Conservation (phyloP, 2,329 filamentous ascomycete genomes). For the Phialocephala subalpina region DNA sequence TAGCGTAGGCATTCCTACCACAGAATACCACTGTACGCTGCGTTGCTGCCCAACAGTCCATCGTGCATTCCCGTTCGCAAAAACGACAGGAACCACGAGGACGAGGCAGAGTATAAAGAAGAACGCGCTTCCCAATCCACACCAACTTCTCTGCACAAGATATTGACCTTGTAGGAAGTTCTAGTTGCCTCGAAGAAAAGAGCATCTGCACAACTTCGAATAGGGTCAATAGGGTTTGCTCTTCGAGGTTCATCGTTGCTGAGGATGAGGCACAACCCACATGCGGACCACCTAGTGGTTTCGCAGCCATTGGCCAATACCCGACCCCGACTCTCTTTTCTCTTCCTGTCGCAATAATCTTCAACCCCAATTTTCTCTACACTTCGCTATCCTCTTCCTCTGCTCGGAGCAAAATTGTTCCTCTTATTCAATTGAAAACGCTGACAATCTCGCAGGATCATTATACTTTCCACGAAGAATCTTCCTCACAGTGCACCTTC, state of each 20-base stretch:
- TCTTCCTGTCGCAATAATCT: not conserved
- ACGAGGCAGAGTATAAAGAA: conserved; percentile 18
- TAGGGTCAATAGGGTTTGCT: not conserved
- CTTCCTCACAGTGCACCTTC: not conserved
- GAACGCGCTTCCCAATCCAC: conserved; percentile 8
- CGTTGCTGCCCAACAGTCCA: conserved; percentile 1
- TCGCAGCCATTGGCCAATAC: conserved; percentile 14
- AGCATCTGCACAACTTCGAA: not conserved
- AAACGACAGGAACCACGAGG: conserved; percentile 6
- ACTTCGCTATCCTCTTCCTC: not conserved
- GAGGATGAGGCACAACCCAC: not conserved
- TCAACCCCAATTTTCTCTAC: not conserved
- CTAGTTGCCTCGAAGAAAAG: conserved; percentile 16
- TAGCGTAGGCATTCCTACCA: conserved; percentile 1
- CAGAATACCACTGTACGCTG: not conserved
- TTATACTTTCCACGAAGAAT: not conserved
- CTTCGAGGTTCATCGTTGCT: not conserved
- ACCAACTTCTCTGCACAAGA: conserved; percentile 4
- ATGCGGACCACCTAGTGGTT: not conserved
- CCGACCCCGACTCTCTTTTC: not conserved
- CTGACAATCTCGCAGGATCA: not conserved
- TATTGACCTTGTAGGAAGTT: conserved; percentile 2
- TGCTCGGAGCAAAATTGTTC: not conserved
- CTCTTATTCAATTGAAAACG: not conserved
- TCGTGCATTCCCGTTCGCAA: not conserved